Evolutionary conservation across 2,329 filamentous ascomycete species (phyloP).

Genomic region (Setomelanomma holmii): DNA sequence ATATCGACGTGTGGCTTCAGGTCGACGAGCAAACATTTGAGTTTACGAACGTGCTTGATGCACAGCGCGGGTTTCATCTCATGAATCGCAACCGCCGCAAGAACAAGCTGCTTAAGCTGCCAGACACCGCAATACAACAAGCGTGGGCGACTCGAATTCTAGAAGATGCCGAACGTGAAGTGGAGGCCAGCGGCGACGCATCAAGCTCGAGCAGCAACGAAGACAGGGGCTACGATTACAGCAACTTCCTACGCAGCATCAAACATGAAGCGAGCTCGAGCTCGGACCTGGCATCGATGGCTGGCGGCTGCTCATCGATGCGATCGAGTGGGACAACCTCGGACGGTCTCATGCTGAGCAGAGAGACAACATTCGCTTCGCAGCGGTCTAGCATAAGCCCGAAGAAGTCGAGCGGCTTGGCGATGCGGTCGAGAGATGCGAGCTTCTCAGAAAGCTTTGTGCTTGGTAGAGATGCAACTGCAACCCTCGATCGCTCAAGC

Average conservation of each 20-base stretch:
- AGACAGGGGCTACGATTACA: conserved; percentile 20
- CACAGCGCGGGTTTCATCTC: conserved; percentile 16
- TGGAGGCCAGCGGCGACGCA: background rate
- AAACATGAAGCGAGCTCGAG: conserved; percentile 8
- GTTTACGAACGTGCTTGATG: conserved; percentile 17
- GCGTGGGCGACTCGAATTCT: conserved; percentile 25
- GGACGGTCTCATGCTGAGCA: background rate
- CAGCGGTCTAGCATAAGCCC: background rate
- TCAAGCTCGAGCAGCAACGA: conserved; percentile 7
- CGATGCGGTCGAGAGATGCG: background rate
- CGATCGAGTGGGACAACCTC: background rate
- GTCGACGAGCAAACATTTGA: conserved; percentile 6
- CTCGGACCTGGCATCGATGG: conserved; percentile 1
- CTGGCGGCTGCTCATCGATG: background rate
- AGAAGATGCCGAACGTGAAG: conserved; percentile 13
- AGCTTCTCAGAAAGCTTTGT: background rate
- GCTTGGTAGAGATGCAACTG: background rate
- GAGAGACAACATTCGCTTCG: background rate
- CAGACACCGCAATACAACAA: conserved; percentile 1
- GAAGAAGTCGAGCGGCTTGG: background rate
- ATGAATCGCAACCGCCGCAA: conserved; percentile 14
- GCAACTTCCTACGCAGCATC: conserved; percentile 23
- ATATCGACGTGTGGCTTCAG: conserved; percentile 15
- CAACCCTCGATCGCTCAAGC: background rate
- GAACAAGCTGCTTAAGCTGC: conserved; percentile 2